Percentiles rank a stretch among this genome's conserved stretches.
Conservation (phyloP, 75 land plant genomes). For the Sequoia sempervirens region DNA sequence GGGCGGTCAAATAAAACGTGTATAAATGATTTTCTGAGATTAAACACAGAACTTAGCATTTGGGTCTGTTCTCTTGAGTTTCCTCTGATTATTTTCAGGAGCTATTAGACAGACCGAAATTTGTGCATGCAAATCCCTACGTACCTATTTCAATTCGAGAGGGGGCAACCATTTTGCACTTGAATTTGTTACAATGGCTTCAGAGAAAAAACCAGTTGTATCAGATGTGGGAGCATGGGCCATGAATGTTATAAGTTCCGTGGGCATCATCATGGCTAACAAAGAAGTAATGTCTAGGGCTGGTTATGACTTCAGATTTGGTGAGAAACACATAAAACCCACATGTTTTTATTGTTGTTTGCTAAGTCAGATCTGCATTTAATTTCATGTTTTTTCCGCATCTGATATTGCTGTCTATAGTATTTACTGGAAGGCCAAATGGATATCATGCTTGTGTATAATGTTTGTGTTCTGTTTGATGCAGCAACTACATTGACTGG, state of each 20-base stretch:
- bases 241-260: conserved; percentile 47
- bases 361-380: not conserved
- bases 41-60: not conserved
- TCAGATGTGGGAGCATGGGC: conserved; percentile 55
- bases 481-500: conserved; percentile 65
- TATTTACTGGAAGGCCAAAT: not conserved
- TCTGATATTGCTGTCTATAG: not conserved
- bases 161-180: not conserved
- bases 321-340: conserved; percentile 12
- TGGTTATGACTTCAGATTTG: conserved; percentile 49
- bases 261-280: conserved; percentile 63
- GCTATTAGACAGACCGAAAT: not conserved
- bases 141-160: not conserved
- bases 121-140: too few relatives aligned
- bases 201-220: conserved; percentile 20
- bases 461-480: conserved; percentile 12
- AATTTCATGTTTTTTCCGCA: not conserved
- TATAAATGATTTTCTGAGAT: not conserved
- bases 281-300: conserved; percentile 49
- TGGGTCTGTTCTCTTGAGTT: not conserved
- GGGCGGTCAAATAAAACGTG: not conserved
- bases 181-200: conserved; percentile 4
- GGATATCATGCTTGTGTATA: not conserved
- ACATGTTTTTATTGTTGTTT: not conserved
- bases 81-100: not conserved